Conservation (phyloP, 306 rosid species). For the Begonia masoniana region DNA sequence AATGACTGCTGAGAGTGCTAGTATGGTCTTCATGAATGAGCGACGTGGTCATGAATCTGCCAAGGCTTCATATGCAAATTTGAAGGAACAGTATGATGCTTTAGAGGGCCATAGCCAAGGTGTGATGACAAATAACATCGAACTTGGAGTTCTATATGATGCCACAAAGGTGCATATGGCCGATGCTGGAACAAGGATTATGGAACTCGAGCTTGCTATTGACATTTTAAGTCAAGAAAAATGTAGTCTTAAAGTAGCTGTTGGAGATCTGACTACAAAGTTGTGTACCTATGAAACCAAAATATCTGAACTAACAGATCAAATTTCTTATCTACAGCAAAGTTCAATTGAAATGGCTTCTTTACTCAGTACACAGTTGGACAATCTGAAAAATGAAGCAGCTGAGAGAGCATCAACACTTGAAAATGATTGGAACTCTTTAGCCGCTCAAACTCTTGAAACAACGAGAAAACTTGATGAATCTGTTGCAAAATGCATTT, state of each 20-base stretch:
- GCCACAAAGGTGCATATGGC: constrained; percentile 37
- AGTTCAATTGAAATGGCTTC: constrained; percentile 48
- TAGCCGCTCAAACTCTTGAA: constrained; percentile 32
- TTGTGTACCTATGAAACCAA: constrained; percentile 40
- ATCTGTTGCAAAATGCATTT: constrained; percentile 27
- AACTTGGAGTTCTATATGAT: constrained; percentile 63
- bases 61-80: constrained; percentile 26
- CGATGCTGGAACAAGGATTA: constrained; percentile 35
- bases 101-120: constrained; percentile 42
- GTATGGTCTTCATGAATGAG: constrained; percentile 46
- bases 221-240: constrained; percentile 42
- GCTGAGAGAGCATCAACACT: constrained; percentile 41
- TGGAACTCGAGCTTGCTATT: constrained; percentile 36
- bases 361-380: constrained; percentile 39
- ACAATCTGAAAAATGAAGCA: constrained; percentile 48
- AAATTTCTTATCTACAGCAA: constrained; percentile 37
- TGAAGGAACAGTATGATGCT: constrained; percentile 39
- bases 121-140: constrained; percentile 60
- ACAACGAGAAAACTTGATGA: constrained; percentile 49
- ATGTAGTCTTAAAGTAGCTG: constrained; percentile 28
- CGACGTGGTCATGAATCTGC: constrained; percentile 34
- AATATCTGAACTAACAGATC: constrained; percentile 38
- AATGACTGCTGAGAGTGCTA: constrained; percentile 39
- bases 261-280: constrained; percentile 34
- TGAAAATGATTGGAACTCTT: constrained; percentile 50